These are phyloP conservation scores for apple (Malus domestica) DNA, from an alignment of 306 rosid genomes.

Conservation along the genomic window DNA sequence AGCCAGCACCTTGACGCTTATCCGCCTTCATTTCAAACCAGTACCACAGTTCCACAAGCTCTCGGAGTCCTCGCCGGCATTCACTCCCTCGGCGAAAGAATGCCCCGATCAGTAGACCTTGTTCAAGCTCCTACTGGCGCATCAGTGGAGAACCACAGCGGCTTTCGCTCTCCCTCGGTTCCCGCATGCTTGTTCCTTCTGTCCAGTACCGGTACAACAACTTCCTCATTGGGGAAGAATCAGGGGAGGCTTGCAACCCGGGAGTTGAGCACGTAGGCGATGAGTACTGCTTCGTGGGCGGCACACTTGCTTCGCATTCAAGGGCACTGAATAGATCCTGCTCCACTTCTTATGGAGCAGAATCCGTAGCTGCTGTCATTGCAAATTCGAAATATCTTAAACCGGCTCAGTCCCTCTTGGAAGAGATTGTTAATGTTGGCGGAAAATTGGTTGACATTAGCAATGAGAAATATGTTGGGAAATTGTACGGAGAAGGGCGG, in stretches of 20 bases:
- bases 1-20: constrained; percentile 54
- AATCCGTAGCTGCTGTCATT: constrained; percentile 37
- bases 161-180: constrained; percentile 72
- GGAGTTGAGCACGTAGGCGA: constrained; percentile 31
- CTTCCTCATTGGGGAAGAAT: constrained; percentile 32
- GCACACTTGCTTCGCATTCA: constrained; percentile 40
- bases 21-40: constrained; percentile 32
- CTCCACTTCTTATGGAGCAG: constrained; percentile 43
- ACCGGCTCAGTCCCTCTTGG: constrained; percentile 62
- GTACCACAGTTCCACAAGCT: constrained; percentile 22
- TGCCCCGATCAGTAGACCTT: constrained; percentile 41
- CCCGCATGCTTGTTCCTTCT: constrained; percentile 55
- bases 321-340: constrained; percentile 35
- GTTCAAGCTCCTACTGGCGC: constrained; percentile 57
- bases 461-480: constrained; percentile 43
- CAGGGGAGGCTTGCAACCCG: constrained; percentile 34
- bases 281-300: constrained; percentile 40
- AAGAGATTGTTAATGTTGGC: constrained; percentile 56
- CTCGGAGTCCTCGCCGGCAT: constrained; percentile 41
- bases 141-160: constrained; percentile 40
- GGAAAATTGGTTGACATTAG: constrained; percentile 43
- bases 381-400: constrained; percentile 56
- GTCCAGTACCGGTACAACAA: constrained; percentile 37
- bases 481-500: constrained; percentile 45
- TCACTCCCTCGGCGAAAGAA: constrained; percentile 48